These are phyloP conservation scores for Lavandula angustifolia DNA, from an alignment of 257 asterid species.

Conservation along the genomic window DNA sequence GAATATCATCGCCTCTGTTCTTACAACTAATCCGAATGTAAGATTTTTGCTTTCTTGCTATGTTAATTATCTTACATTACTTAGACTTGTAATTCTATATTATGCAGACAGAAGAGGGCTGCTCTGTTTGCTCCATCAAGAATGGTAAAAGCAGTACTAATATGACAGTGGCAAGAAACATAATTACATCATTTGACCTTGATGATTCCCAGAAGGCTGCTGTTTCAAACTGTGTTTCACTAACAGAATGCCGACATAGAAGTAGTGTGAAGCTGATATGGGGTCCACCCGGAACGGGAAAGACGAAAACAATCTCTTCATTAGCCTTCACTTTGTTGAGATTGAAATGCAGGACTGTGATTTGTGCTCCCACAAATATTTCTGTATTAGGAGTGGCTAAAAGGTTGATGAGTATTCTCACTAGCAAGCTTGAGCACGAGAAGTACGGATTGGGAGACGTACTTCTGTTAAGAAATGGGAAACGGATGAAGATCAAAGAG, in stretches of 20 bases:
- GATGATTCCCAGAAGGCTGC: conserved; percentile 59
- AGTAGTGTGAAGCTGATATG: conserved; percentile 56
- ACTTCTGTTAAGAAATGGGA: conserved; percentile 59
- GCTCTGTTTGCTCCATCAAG: conserved; percentile 42
- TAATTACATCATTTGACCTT: conserved; percentile 35
- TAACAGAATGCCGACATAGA: conserved; percentile 49
- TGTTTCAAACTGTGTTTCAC: conserved; percentile 47
- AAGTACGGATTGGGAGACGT: conserved; percentile 74
- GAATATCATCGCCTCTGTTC: conserved; percentile 13
- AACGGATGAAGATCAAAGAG: conserved; percentile 60
- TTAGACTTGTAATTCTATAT: too few species aligned
- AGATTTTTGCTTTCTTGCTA: neutral
- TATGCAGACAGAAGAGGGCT: conserved; percentile 42
- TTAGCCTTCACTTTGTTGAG: conserved; percentile 41
- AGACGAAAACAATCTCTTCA: conserved; percentile 60
- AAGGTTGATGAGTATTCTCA: conserved; percentile 46
- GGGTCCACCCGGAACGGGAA: conserved; percentile 95
- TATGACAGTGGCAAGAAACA: conserved; percentile 18
- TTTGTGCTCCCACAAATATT: conserved; percentile 77
- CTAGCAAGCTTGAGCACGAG: conserved; percentile 30
- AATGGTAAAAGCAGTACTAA: conserved; percentile 10
- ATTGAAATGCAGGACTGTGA: conserved; percentile 53
- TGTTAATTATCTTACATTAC: too few species aligned
- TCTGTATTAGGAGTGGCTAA: conserved; percentile 34
- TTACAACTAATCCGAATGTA: conserved; percentile 15